These are phyloP conservation scores for Kokia cookei DNA, from an alignment of 441 rosid species.

Conservation along the genomic window DNA sequence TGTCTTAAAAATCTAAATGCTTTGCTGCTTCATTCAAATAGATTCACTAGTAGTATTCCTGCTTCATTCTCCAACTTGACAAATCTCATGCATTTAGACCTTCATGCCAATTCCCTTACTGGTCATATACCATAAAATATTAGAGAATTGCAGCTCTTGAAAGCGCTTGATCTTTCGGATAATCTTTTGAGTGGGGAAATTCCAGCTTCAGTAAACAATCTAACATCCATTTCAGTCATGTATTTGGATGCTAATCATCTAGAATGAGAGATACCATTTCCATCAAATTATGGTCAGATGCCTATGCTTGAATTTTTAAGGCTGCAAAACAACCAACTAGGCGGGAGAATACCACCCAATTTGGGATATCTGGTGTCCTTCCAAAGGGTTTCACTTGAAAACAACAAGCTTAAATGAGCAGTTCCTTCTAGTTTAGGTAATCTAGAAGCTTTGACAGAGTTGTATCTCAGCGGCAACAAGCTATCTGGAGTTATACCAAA, in stretches of 20 bases:
- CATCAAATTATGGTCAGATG: conserved; percentile 30
- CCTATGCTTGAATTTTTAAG: conserved; percentile 36
- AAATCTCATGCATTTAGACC: conserved; percentile 33
- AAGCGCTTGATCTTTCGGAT: conserved; percentile 43
- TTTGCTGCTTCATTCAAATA: conserved; percentile 34
- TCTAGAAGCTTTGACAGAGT: conserved; percentile 39
- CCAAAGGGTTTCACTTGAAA: conserved; percentile 41
- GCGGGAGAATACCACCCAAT: conserved; percentile 29
- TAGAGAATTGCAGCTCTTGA: conserved; percentile 31
- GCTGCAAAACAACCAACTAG: conserved; percentile 39
- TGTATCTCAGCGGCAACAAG: conserved; percentile 34
- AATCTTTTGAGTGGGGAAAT: conserved; percentile 33
- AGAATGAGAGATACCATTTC: conserved; percentile 34
- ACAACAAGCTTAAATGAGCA: conserved; percentile 38
- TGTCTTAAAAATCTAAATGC: conserved; percentile 28
- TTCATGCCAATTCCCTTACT: conserved; percentile 32
- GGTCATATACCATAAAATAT: conserved; percentile 34
- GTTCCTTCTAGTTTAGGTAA: conserved; percentile 40
- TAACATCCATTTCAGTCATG: conserved; percentile 32
- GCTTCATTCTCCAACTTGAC: conserved; percentile 32
- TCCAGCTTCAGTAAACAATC: conserved; percentile 30
- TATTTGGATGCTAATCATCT: conserved; percentile 42
- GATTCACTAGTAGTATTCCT: conserved; percentile 31
- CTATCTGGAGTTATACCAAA: conserved; percentile 32
- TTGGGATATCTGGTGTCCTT: conserved; percentile 37